Conservation (phyloP, 345 rosid species). For the Capsella bursapastoris region DNA sequence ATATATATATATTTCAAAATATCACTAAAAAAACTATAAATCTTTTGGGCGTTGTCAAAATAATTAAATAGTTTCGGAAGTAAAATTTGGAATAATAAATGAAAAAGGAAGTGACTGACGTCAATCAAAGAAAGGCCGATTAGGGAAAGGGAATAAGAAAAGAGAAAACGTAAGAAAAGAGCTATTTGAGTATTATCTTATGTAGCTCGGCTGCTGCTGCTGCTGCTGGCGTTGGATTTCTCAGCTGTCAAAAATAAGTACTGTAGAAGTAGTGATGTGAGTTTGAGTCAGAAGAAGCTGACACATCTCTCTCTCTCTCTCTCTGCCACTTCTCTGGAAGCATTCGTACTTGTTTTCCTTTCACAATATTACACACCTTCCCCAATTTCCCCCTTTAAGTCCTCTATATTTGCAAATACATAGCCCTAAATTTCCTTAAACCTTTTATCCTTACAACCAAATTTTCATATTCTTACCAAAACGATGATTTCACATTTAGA, state of each 20-base stretch:
- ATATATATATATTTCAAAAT: no score
- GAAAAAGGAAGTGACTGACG: neutral
- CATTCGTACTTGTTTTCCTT: constrained; percentile 28
- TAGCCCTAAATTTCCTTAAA: neutral
- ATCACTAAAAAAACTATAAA: neutral
- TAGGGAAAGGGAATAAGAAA: constrained; percentile 26
- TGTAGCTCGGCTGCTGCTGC: constrained; percentile 25
- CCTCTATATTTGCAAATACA: neutral
- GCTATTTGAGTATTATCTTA: constrained; percentile 25
- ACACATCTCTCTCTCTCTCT: constrained; percentile 11
- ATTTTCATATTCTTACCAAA: neutral
- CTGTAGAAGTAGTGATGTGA: constrained; percentile 11
- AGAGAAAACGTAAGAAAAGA: constrained; percentile 32
- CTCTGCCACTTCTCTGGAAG: constrained; percentile 34
- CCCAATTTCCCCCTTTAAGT: neutral
- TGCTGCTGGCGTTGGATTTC: constrained; percentile 28
- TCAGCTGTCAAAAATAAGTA: neutral
- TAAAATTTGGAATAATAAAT: no score
- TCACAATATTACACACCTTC: constrained; percentile 1
- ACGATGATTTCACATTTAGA: neutral
- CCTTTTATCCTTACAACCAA: neutral
- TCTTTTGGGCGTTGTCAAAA: neutral
- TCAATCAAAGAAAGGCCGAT: neutral
- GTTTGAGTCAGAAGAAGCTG: constrained; percentile 22
- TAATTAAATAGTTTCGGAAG: no score